phyloP scores from a whole-genome alignment of 768 basidiomycete species.

The Trametes elegans region DNA sequence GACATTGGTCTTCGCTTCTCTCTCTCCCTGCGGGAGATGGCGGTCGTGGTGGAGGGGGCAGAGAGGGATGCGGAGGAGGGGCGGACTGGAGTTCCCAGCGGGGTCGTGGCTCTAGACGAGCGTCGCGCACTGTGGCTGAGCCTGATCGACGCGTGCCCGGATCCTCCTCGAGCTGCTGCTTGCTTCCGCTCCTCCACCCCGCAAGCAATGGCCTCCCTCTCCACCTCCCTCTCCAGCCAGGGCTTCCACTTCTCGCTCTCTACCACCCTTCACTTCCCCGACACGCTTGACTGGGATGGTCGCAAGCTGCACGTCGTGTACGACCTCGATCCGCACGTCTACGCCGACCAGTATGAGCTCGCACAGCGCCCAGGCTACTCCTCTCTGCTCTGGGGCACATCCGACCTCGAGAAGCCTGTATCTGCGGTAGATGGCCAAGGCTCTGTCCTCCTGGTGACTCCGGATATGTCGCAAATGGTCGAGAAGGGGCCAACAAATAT shows the following conservation, averaged over 20 bases:
- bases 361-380: conserved; percentile 27
- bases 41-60: neutral
- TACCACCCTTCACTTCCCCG: conserved; percentile 7
- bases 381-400: conserved; percentile 36
- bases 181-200: conserved; percentile 2
- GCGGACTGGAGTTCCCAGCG: neutral
- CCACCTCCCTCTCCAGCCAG: conserved; percentile 18
- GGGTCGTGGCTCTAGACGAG: no score
- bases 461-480: conserved; percentile 8
- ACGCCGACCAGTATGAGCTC: conserved; percentile 47
- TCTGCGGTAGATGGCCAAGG: conserved; percentile 31
- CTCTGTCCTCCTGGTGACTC: conserved; percentile 33
- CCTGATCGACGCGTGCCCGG: conserved; percentile 2
- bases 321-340: conserved; percentile 38
- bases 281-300: neutral
- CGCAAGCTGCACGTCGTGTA: conserved; percentile 35
- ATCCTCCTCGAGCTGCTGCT: conserved; percentile 2
- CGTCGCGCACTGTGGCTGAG: no score
- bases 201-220: conserved; percentile 10
- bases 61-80: neutral
- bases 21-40: no score
- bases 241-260: conserved; percentile 29
- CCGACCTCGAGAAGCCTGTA: conserved; percentile 44
- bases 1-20: no score
- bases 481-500: conserved; percentile 1